These are phyloP conservation scores for Eucalyptus curtisii DNA, from an alignment of 345 rosid species.

Conservation along the genomic window DNA sequence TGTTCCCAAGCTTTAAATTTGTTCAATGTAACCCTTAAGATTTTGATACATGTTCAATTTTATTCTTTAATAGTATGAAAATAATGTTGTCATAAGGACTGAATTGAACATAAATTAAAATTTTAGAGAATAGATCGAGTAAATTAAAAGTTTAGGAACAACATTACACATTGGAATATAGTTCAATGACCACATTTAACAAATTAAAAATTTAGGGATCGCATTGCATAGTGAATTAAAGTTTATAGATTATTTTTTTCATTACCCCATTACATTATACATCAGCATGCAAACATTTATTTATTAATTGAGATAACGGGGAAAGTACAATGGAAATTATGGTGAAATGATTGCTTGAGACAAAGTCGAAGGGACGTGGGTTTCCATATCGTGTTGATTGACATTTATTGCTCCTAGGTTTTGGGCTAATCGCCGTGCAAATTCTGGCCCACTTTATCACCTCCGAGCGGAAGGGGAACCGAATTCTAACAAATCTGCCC, in stretches of 20 bases:
- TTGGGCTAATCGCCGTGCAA: not conserved
- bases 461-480: not conserved
- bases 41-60: no score
- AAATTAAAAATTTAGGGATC: no score
- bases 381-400: not conserved
- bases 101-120: no score
- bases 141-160: no score
- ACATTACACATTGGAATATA: no score
- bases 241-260: no score
- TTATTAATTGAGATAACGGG: not conserved
- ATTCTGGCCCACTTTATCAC: not conserved
- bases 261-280: not conserved
- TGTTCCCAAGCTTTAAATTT: no score
- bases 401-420: not conserved
- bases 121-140: rapidly evolving
- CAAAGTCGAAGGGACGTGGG: not conserved
- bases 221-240: rapidly evolving
- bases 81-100: no score
- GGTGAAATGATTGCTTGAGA: not conserved
- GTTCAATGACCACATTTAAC: rapidly evolving
- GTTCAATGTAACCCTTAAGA: no score
- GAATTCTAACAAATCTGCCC: not conserved
- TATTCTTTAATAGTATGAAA: no score
- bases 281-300: not conserved
- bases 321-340: not conserved